Base-by-base conservation (phyloP, 2,329 filamentous ascomycete species). In the Teratosphaeria zuluensis region DNA sequence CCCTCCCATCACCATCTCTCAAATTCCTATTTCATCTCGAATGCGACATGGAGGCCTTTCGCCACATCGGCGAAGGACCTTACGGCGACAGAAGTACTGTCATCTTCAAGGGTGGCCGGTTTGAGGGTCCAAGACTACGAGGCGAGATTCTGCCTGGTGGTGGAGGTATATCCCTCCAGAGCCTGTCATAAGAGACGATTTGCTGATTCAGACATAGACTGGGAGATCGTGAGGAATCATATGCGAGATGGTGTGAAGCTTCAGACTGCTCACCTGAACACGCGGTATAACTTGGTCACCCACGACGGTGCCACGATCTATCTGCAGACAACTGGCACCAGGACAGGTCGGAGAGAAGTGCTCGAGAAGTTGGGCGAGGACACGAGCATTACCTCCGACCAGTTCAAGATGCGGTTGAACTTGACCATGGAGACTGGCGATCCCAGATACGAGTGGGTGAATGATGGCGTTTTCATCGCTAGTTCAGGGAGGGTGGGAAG, bases 351-450 rank as follows among this genome's bases (percentile, higher is more conserved):
- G 53, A 64, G 63, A 33, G 38, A 56, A 1, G 60, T 69, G 0
- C 53, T 68, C 35, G 60, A 67, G 58, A 66, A 63, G 31, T 54
- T 69, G 16, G 64, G 65, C 16, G 62, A 68, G 24, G 63, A 64
- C 51, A 62, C 58, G 2, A 63, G 58, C 54, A 68, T 64, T 54
- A 60, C 51, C 2, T 56, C 64, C 16, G 64, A 65, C 58, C 62
- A 69, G 38, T 70, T 64, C 58, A 57, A 64, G 58, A 70, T 70
- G 67, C 63, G 67, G 0, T 58, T 70, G 54, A 56, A 69, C 54
- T 54, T 69, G 42, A 68, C 59, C 3, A 64, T 70, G 53, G 68
- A 70, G 56, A 68, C 63, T 31, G 68, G 66, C 4, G 65, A 69
- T 59, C 46, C 53, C 38, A 59, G 65, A 55, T 72, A 71, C 53